Evolutionary conservation across 805 yeast species (phyloP).

Genomic region (Barnettozyma sp.): DNA sequence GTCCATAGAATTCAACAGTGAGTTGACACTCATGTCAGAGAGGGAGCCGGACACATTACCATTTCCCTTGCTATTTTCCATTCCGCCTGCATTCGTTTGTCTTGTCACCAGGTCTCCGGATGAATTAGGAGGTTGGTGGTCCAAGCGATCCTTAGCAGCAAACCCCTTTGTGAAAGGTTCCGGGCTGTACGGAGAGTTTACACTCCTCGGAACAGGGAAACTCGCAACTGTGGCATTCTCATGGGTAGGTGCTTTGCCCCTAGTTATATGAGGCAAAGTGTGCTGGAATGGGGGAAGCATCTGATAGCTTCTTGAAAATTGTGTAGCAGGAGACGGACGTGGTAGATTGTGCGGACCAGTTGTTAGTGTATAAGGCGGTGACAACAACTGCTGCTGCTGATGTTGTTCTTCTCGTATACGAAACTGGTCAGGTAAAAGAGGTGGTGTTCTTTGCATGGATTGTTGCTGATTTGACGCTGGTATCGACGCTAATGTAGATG

Average conservation of each 20-base stretch:
- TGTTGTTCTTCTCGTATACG: conserved; percentile 4
- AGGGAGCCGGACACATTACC: too few relatives aligned
- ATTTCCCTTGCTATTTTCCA: conserved; percentile 5
- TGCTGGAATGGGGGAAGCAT: conserved; percentile 12
- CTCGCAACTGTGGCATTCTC: neutral
- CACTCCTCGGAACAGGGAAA: neutral
- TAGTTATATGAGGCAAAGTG: conserved; percentile 4
- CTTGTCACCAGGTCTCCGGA: too few relatives aligned
- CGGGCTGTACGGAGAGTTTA: neutral
- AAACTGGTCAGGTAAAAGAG: neutral
- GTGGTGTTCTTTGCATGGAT: conserved; percentile 10
- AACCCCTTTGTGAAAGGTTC: too few relatives aligned
- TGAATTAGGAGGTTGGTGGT: too few relatives aligned
- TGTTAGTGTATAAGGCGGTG: conserved; percentile 3
- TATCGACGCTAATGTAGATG: conserved; percentile 3
- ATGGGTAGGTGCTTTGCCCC: neutral
- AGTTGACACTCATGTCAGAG: conserved; percentile 19
- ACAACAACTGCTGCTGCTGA: conserved; percentile 2
- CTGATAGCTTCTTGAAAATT: conserved; percentile 8
- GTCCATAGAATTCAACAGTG: conserved; percentile 14
- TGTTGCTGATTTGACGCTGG: conserved; percentile 1
- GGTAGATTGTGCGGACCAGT: conserved; percentile 2
- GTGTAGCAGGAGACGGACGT: conserved; percentile 10
- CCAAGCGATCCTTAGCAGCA: too few relatives aligned
- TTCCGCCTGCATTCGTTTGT: too few relatives aligned